phyloP scores from a whole-genome alignment of 2,329 filamentous ascomycete genomes.

The Cercospora berteroae region DNA sequence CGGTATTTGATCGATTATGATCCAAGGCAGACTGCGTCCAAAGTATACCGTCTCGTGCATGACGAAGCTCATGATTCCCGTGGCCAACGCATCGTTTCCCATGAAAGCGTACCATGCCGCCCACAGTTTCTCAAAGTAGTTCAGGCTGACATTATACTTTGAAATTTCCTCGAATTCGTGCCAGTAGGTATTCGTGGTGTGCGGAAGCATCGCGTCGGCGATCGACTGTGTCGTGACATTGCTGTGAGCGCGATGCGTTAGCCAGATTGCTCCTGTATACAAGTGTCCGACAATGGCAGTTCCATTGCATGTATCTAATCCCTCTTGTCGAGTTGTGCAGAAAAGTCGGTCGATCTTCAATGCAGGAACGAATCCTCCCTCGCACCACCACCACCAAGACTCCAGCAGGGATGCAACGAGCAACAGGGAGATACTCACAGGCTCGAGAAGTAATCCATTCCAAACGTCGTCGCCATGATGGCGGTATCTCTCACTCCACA shows the following conservation, averaged over 20 bases:
- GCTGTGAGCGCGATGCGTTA: slow-evolving; percentile 24
- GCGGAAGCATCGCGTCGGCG: slow-evolving; percentile 39
- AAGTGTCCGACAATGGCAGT: not conserved
- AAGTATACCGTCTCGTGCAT: slow-evolving; percentile 97
- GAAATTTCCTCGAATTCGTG: slow-evolving; percentile 64
- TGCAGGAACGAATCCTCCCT: slow-evolving; percentile 9
- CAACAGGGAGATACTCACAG: slow-evolving; percentile 16
- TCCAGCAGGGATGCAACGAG: not conserved
- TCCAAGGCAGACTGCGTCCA: slow-evolving; percentile 84
- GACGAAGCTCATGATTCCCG: slow-evolving; percentile 93
- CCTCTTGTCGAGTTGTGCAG: not conserved
- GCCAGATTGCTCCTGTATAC: not conserved
- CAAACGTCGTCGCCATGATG: slow-evolving; percentile 28
- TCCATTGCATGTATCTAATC: not conserved
- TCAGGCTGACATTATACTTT: slow-evolving; percentile 79
- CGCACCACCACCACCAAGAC: not conserved
- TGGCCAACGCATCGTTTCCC: slow-evolving; percentile 95
- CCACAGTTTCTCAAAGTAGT: slow-evolving; percentile 85
- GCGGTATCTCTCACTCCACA: not conserved
- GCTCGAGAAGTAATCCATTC: slow-evolving; percentile 31
- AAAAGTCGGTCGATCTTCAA: not conserved
- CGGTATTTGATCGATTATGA: slow-evolving; percentile 84
- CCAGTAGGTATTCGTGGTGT: slow-evolving; percentile 60
- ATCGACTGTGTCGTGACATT: slow-evolving; percentile 37
- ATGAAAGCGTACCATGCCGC: slow-evolving; percentile 96